Conservation (phyloP, 192 early-diverging fungal genomes). For the Neocallimastix lanati region DNA sequence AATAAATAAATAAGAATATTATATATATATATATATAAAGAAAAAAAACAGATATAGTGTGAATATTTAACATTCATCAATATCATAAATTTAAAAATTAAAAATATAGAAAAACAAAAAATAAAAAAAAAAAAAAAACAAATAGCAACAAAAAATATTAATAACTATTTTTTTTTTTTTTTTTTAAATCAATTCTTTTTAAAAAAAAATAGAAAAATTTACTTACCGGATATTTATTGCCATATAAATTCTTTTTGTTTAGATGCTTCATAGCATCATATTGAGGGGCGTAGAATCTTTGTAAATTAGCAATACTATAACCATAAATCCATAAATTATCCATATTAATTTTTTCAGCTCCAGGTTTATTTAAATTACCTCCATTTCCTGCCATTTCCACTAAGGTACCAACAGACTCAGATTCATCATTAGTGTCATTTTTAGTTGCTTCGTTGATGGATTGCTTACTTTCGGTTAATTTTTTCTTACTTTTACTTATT, state of each 20-base stretch:
- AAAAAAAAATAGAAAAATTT: too few relatives aligned
- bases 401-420: not conserved
- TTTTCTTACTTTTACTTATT: not conserved
- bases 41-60: too few relatives aligned
- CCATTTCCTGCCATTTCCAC: not conserved
- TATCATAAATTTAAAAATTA: too few relatives aligned
- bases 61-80: too few relatives aligned
- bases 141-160: too few relatives aligned
- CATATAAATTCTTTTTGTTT: not conserved
- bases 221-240: not conserved
- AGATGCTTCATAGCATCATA: slow-evolving; percentile 10
- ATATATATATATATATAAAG: too few relatives aligned
- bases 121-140: too few relatives aligned
- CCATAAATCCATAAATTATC: not conserved
- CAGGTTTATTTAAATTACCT: not conserved
- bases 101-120: too few relatives aligned
- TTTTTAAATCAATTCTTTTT: too few relatives aligned
- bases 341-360: not conserved
- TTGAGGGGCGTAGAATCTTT: slow-evolving; percentile 17
- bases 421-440: slow-evolving; percentile 6
- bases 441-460: slow-evolving; percentile 2
- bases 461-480: not conserved
- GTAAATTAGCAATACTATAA: slow-evolving; percentile 20
- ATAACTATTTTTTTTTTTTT: too few relatives aligned
- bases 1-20: too few relatives aligned